Percentiles rank a stretch among this genome's conserved stretches.
phyloP scores from a whole-genome alignment of 1,139 yeast species.

The Suhomyces bribrorum region DNA sequence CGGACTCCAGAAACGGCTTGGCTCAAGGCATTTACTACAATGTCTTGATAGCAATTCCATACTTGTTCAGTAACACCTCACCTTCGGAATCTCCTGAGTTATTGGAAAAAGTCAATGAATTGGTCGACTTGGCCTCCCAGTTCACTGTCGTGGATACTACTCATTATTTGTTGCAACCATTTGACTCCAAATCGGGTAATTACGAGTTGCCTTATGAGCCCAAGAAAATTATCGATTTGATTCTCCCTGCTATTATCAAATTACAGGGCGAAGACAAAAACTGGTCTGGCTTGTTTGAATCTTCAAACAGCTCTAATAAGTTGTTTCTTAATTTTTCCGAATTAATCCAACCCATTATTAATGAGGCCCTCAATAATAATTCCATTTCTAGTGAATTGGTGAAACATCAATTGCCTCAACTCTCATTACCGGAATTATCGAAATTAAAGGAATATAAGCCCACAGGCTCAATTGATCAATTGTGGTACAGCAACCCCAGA shows the following conservation, averaged over 20 bases:
- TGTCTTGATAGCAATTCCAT: constrained; percentile 69
- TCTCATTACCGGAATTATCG: constrained; percentile 49
- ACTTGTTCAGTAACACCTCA: constrained; percentile 51
- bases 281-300: constrained; percentile 24
- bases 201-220: constrained; percentile 55
- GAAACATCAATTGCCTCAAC: constrained; percentile 48
- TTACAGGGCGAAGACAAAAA: constrained; percentile 30
- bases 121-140: constrained; percentile 46
- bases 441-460: constrained; percentile 33
- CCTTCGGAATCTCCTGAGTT: constrained; percentile 28
- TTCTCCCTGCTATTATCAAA: constrained; percentile 54
- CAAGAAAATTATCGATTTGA: constrained; percentile 50
- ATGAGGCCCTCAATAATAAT: constrained; percentile 36
- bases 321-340: constrained; percentile 38
- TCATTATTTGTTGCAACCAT: constrained; percentile 35
- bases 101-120: constrained; percentile 39
- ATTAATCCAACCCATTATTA: constrained; percentile 38
- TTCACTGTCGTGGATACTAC: constrained; percentile 31
- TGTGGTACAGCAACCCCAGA: constrained; percentile 55
- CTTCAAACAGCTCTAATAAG: constrained; percentile 14
- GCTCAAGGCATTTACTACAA: constrained; percentile 72
- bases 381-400: constrained; percentile 43
- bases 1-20: constrained; percentile 50
- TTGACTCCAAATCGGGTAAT: constrained; percentile 37
- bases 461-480: constrained; percentile 35